Evolutionary conservation across 768 basidiomycete genomes (phyloP).

Genomic region (Tubosaeta sp.): DNA sequence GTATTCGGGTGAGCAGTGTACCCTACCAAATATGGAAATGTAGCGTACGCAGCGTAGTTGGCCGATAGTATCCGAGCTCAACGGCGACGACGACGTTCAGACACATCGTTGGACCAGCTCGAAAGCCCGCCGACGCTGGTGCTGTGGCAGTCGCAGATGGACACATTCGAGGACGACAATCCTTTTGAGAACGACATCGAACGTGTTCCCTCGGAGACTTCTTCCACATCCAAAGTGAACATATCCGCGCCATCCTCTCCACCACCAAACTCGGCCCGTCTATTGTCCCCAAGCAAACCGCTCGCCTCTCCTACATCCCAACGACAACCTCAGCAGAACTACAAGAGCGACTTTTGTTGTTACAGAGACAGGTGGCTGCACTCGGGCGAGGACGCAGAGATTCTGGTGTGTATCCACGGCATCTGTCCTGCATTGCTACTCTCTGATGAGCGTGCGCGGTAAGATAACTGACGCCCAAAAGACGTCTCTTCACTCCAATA

Average conservation of each 20-base stretch:
- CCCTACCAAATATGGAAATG: slow-evolving; percentile 26
- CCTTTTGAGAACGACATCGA: slow-evolving; percentile 52
- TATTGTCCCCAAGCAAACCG: slow-evolving; percentile 44
- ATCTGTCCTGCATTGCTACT: not conserved
- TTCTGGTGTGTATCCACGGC: slow-evolving; percentile 49
- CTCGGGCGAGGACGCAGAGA: slow-evolving; percentile 78
- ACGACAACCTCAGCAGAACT: slow-evolving; percentile 46
- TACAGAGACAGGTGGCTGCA: slow-evolving; percentile 71
- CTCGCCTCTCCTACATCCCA: slow-evolving; percentile 58
- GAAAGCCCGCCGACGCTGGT: not conserved
- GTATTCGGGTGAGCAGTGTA: slow-evolving; percentile 49
- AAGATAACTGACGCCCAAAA: slow-evolving; percentile 96
- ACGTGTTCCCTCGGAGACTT: slow-evolving; percentile 33
- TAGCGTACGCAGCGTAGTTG: slow-evolving; percentile 7
- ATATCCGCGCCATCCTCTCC: slow-evolving; percentile 57
- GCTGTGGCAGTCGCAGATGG: slow-evolving; percentile 17
- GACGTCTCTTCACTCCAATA: slow-evolving; percentile 82
- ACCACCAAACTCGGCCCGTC: slow-evolving; percentile 37
- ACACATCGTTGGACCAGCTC: not conserved
- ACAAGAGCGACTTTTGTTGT: slow-evolving; percentile 79
- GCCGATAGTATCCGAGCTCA: not conserved
- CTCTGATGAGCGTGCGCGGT: slow-evolving; percentile 15
- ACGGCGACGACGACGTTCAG: not conserved
- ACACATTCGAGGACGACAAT: slow-evolving; percentile 60
- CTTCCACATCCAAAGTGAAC: slow-evolving; percentile 34